Evolutionary conservation across 495 filamentous ascomycete species (phyloP).

Genomic region (Baudoinia panamericana): DNA sequence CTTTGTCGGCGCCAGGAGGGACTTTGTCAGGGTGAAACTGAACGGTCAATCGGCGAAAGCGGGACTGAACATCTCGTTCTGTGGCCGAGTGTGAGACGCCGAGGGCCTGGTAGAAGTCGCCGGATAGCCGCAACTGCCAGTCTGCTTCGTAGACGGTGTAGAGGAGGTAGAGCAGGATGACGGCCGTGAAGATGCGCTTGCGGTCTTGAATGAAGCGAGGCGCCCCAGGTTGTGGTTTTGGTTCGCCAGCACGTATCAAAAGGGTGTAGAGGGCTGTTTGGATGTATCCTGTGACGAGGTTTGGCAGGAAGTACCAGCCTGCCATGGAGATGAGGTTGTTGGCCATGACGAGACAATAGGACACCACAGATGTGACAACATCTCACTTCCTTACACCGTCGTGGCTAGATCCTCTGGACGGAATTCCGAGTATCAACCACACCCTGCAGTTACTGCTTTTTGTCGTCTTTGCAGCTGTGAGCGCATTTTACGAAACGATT

Average conservation of each 20-base stretch:
- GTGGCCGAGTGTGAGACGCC: conserved; percentile 52
- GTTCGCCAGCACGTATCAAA: conserved; percentile 82
- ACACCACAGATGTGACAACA: too few species aligned
- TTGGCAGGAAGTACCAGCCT: conserved; percentile 18
- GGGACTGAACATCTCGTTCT: conserved; percentile 67
- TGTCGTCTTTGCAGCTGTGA: too few species aligned
- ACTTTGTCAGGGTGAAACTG: conserved; percentile 85
- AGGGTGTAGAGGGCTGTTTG: conserved; percentile 78
- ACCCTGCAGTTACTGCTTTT: too few species aligned
- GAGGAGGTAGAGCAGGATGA: conserved; percentile 69
- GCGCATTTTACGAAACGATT: too few species aligned
- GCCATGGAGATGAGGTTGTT: conserved; percentile 17
- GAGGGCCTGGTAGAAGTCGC: conserved; percentile 67
- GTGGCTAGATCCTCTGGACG: too few species aligned
- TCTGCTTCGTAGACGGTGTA: conserved; percentile 94
- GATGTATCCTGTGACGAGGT: conserved; percentile 44
- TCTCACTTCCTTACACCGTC: too few species aligned
- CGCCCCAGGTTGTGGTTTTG: conserved; percentile 59
- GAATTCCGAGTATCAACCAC: too few species aligned
- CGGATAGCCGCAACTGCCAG: conserved; percentile 53
- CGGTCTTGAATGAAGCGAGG: conserved; percentile 57
- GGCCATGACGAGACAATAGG: too few species aligned
- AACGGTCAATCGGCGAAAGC: conserved; percentile 72
- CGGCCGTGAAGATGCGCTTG: conserved; percentile 64
- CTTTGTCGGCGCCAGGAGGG: conserved; percentile 27